Evolutionary conservation across 495 filamentous ascomycete genomes (phyloP).

Genomic region (Cercophora sp.): DNA sequence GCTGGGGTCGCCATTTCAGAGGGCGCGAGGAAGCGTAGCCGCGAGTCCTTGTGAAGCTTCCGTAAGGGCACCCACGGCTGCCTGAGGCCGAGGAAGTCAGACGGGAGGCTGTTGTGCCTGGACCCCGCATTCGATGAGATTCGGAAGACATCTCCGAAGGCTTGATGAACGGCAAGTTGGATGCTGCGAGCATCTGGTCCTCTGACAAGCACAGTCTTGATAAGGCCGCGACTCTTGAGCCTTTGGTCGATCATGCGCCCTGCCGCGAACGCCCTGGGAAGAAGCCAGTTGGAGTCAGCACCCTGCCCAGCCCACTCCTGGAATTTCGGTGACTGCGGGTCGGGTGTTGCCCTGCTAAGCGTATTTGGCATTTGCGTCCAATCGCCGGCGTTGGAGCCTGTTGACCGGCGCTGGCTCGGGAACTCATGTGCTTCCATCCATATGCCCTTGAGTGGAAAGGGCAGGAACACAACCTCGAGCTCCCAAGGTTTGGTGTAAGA

Average conservation of each 20-base stretch:
- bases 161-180: conserved; percentile 51
- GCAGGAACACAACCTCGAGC: conserved; percentile 65
- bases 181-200: conserved; percentile 58
- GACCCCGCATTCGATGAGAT: conserved; percentile 17
- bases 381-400: conserved; percentile 43
- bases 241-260: conserved; percentile 55
- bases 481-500: conserved; percentile 59
- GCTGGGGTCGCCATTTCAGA: conserved; percentile 64
- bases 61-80: conserved; percentile 63
- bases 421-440: conserved; percentile 54
- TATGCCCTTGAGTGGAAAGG: conserved; percentile 60
- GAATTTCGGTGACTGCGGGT: conserved; percentile 41
- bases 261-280: conserved; percentile 54
- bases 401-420: conserved; percentile 39
- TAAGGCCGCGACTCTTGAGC: conserved; percentile 61
- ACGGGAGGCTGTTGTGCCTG: conserved; percentile 24
- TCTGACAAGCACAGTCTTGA: conserved; percentile 54
- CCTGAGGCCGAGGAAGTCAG: conserved; percentile 47
- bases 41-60: conserved; percentile 64
- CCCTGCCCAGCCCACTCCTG: conserved; percentile 44
- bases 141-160: conserved; percentile 53
- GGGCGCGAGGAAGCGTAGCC: conserved; percentile 59
- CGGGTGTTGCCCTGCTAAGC: conserved; percentile 34
- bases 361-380: conserved; percentile 56
- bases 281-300: conserved; percentile 48